Conservation (phyloP, 352 stramenopile species). For the Aphanomyces euteiches region DNA sequence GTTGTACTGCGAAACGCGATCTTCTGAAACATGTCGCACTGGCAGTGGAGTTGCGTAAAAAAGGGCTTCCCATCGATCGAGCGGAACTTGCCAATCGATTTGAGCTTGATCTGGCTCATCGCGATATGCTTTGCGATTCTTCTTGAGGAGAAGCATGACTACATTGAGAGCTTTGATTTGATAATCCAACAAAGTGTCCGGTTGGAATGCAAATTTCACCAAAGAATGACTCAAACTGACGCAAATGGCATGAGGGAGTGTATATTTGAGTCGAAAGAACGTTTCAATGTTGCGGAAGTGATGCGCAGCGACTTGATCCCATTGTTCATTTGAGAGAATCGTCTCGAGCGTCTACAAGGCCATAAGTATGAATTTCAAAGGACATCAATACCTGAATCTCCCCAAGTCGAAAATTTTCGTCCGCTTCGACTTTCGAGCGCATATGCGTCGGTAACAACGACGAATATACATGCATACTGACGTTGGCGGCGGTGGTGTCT, state of each 20-base stretch:
- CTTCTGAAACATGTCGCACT: constrained; percentile 42
- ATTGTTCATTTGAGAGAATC: constrained; percentile 37
- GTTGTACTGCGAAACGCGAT: constrained; percentile 39
- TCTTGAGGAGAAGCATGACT: constrained; percentile 53
- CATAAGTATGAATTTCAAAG: not conserved
- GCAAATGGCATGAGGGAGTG: constrained; percentile 44
- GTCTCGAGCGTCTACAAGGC: constrained; percentile 28
- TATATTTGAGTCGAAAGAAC: constrained; percentile 63
- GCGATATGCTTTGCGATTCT: constrained; percentile 38
- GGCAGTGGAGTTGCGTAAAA: constrained; percentile 46
- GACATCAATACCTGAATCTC: constrained; percentile 13
- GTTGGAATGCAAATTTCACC: constrained; percentile 31
- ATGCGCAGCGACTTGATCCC: constrained; percentile 43
- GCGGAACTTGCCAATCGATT: constrained; percentile 48
- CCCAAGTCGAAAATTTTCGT: constrained; percentile 4
- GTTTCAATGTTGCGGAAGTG: constrained; percentile 61
- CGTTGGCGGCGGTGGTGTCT: not conserved
- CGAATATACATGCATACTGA: constrained; percentile 28
- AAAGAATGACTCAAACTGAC: constrained; percentile 46
- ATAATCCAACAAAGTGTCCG: constrained; percentile 42
- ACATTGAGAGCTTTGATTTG: constrained; percentile 44
- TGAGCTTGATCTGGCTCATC: constrained; percentile 32
- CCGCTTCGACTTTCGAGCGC: constrained; percentile 4
- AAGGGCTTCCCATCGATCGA: constrained; percentile 45
- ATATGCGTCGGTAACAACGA: constrained; percentile 15